These are phyloP conservation scores for Apiospora malaysiana DNA, from an alignment of 2,329 filamentous ascomycete species.

Conservation along the genomic window DNA sequence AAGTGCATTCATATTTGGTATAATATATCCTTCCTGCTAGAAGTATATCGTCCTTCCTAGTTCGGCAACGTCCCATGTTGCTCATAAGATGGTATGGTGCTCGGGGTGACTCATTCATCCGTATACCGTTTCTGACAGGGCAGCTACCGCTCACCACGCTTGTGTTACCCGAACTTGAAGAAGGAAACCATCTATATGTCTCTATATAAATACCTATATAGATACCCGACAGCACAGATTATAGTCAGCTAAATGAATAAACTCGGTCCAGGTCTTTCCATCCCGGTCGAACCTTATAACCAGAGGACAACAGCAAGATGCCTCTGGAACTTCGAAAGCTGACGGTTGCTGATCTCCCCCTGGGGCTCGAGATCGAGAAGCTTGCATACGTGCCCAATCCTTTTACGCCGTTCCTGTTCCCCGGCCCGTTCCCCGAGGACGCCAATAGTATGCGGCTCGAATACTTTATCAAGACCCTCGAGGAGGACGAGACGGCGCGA, in stretches of 20 bases:
- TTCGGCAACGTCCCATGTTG: neutral
- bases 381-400: slow-evolving; percentile 43
- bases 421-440: slow-evolving; percentile 38
- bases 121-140: neutral
- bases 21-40: neutral
- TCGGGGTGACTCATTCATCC: slow-evolving; percentile 1
- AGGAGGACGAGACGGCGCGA: slow-evolving; percentile 32
- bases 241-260: neutral
- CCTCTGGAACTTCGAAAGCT: slow-evolving; percentile 44
- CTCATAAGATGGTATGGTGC: neutral
- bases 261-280: neutral
- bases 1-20: neutral
- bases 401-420: slow-evolving; percentile 41
- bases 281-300: neutral
- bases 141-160: neutral
- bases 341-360: slow-evolving; percentile 43
- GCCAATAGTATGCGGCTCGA: slow-evolving; percentile 31
- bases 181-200: neutral
- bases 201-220: neutral
- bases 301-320: slow-evolving; percentile 37
- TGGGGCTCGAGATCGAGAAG: slow-evolving; percentile 44
- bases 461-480: slow-evolving; percentile 31
- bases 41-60: neutral
- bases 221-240: neutral
- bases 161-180: neutral